phyloP scores from a whole-genome alignment of 768 basidiomycete genomes.

The Cystoderma amianthinum region DNA sequence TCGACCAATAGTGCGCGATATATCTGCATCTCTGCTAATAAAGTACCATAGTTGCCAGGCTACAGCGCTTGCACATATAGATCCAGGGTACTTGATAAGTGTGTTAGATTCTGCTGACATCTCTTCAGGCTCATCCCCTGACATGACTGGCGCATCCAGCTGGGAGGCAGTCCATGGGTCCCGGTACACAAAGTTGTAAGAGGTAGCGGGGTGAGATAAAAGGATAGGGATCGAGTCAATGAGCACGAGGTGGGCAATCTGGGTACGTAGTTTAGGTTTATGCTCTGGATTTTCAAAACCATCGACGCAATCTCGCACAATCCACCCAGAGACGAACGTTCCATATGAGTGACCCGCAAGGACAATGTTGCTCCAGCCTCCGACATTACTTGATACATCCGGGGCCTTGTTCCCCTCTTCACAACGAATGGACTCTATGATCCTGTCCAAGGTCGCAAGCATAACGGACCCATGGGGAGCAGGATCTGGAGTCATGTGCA shows the following conservation, averaged over 20 bases:
- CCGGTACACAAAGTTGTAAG: conserved; percentile 63
- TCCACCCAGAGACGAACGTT: conserved; percentile 48
- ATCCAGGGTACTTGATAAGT: neutral
- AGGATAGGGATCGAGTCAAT: too few relatives aligned
- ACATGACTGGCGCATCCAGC: conserved; percentile 1
- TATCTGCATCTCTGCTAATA: conserved; percentile 54
- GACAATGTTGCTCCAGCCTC: conserved; percentile 26
- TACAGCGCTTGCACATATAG: conserved; percentile 21
- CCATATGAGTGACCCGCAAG: conserved; percentile 58
- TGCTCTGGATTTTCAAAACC: conserved; percentile 1
- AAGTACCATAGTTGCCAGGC: conserved; percentile 71
- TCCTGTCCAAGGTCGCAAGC: conserved; percentile 31
- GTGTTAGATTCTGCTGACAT: too few relatives aligned
- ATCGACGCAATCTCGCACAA: conserved; percentile 31
- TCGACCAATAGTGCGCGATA: conserved; percentile 48
- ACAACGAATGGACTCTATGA: conserved; percentile 36
- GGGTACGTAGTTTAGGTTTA: conserved; percentile 10
- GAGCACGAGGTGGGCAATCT: conserved; percentile 35
- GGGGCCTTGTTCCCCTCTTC: neutral
- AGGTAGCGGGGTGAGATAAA: conserved; percentile 58
- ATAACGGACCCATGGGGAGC: conserved; percentile 34
- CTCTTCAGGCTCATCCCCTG: too few relatives aligned
- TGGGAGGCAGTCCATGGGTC: conserved; percentile 13
- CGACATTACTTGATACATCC: neutral
- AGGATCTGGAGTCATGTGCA: conserved; percentile 46